Evolutionary conservation across 805 yeast genomes (phyloP).

Genomic region (Starmera dryadoides): DNA sequence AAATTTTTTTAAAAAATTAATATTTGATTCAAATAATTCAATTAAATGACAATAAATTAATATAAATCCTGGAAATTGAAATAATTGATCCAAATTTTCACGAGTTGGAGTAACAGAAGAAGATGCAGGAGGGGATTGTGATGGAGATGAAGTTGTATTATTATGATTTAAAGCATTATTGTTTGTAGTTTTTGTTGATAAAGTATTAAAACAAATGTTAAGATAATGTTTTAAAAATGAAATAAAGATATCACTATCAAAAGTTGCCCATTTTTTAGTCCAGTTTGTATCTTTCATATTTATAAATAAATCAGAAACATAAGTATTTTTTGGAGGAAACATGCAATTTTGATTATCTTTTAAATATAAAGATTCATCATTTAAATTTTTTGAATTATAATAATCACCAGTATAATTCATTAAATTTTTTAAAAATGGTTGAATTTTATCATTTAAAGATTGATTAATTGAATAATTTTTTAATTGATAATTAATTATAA

Average conservation of each 20-base stretch:
- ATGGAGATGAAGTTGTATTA: not conserved
- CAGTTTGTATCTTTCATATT: conserved; percentile 52
- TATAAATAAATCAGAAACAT: conserved; percentile 31
- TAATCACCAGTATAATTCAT: conserved; percentile 14
- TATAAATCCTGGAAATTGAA: conserved; percentile 15
- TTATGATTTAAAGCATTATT: no score
- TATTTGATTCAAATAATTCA: conserved; percentile 16
- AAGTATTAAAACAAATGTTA: not conserved
- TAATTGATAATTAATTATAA: conserved; percentile 2
- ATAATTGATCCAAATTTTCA: not conserved
- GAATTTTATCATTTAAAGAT: not conserved
- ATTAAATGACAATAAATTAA: conserved; percentile 15
- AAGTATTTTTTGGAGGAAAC: conserved; percentile 29
- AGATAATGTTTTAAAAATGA: conserved; percentile 58
- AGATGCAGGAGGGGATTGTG: conserved; percentile 5
- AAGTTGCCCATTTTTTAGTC: conserved; percentile 54
- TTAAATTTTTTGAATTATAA: not conserved
- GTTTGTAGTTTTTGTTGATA: no score
- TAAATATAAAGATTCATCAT: not conserved
- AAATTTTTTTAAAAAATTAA: conserved; percentile 11
- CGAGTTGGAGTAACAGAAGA: not conserved
- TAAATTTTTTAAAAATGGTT: conserved; percentile 8
- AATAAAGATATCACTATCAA: conserved; percentile 51
- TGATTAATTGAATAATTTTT: not conserved
- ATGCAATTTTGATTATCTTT: conserved; percentile 22